Percentiles rank a stretch among this genome's conserved stretches.
phyloP scores from a whole-genome alignment of 768 basidiomycete genomes.

The Russula virescens region DNA sequence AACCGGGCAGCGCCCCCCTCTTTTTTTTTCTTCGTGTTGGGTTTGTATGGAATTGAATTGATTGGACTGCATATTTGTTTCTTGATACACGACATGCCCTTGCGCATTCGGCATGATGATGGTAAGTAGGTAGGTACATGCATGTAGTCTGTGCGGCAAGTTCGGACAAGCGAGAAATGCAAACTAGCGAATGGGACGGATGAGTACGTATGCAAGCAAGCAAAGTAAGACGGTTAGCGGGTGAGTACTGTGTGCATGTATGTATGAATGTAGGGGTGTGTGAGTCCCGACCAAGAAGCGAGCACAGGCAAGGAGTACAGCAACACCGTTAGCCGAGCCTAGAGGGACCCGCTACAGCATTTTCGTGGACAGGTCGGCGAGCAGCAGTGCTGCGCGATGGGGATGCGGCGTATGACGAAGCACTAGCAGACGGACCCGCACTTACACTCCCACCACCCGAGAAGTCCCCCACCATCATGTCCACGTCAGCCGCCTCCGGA shows the following conservation, averaged over 20 bases:
- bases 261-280: no score
- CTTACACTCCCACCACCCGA: not conserved
- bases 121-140: no score
- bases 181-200: not conserved
- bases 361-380: conserved; percentile 24
- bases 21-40: no score
- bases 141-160: no score
- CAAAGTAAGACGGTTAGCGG: not conserved
- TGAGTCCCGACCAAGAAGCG: not conserved
- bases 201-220: not conserved
- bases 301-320: not conserved
- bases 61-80: not conserved
- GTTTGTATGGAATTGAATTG: no score
- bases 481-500: conserved; percentile 22
- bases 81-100: conserved; percentile 11
- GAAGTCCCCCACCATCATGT: not conserved
- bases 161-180: not conserved
- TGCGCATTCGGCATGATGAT: conserved; percentile 2
- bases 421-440: not conserved
- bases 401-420: conserved; percentile 4
- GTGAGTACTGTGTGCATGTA: no score
- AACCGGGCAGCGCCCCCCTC: not conserved
- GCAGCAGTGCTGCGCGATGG: not conserved
- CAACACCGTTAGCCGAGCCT: conserved; percentile 27
- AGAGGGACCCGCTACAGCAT: conserved; percentile 49